These are phyloP conservation scores for Stereocaulon alpinum DNA, from an alignment of 495 filamentous ascomycete species.

Conservation along the genomic window DNA sequence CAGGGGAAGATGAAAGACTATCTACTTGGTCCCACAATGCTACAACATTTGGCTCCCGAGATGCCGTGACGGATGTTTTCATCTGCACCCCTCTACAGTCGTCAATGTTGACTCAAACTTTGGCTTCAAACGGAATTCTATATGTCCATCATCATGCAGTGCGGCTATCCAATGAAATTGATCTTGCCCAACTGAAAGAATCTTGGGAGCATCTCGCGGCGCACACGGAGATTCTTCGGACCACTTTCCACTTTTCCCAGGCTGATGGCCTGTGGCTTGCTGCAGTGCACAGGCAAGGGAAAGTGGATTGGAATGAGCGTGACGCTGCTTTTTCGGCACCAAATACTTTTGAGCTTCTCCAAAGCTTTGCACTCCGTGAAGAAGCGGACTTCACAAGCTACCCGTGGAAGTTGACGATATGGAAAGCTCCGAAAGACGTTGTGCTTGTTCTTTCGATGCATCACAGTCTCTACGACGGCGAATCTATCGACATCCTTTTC, in stretches of 20 bases:
- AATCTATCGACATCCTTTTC: constrained; percentile 53
- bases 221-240: constrained; percentile 24
- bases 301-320: constrained; percentile 6
- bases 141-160: constrained; percentile 26
- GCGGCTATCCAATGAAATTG: constrained; percentile 4
- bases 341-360: not conserved
- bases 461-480: constrained; percentile 70
- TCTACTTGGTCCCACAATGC: not conserved
- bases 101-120: constrained; percentile 25
- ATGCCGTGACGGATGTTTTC: constrained; percentile 13
- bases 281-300: constrained; percentile 10
- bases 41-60: not conserved
- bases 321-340: not conserved
- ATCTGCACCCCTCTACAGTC: constrained; percentile 26
- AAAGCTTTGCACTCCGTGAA: constrained; percentile 12
- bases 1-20: not conserved
- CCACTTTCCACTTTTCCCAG: constrained; percentile 18
- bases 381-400: constrained; percentile 10
- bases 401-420: constrained; percentile 9
- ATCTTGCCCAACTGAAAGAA: constrained; percentile 6
- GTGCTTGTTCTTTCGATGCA: constrained; percentile 51
- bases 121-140: constrained; percentile 20
- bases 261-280: constrained; percentile 14
- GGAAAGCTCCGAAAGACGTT: constrained; percentile 2
- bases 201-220: constrained; percentile 12